Conservation (phyloP, 139 green algal species). For the Medakamo hakoo region DNA sequence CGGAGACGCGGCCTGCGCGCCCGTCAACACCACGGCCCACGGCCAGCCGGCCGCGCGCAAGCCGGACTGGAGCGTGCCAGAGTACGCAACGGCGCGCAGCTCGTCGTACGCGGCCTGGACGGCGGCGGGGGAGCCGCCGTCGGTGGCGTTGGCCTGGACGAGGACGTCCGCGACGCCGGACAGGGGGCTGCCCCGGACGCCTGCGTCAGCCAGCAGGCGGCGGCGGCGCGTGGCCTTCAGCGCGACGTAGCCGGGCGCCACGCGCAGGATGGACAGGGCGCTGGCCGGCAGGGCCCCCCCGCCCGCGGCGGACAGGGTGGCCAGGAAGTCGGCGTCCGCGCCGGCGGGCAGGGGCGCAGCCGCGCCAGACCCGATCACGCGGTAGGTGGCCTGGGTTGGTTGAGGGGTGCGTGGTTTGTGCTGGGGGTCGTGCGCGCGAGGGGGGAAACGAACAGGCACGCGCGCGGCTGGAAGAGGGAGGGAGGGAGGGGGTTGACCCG, state of each 20-base stretch:
- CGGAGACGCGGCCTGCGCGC: too few species aligned
- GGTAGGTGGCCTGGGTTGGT: background rate
- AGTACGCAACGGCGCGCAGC: background rate
- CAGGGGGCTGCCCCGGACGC: too few species aligned
- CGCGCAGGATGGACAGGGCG: background rate
- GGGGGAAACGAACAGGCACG: too few species aligned
- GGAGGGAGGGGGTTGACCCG: too few species aligned
- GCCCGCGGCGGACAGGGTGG: background rate
- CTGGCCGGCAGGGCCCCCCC: background rate
- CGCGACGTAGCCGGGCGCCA: background rate
- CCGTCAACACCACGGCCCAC: background rate
- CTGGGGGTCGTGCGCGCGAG: too few species aligned
- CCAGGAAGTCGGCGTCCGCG: background rate
- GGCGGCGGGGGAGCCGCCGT: background rate
- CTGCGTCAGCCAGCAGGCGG: background rate
- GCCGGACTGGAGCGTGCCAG: background rate
- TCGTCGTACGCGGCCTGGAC: background rate
- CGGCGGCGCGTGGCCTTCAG: background rate
- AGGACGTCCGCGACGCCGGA: background rate
- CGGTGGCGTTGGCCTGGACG: background rate
- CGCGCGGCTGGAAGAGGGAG: too few species aligned
- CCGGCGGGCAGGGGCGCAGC: background rate
- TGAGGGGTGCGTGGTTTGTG: too few species aligned
- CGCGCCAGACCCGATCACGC: background rate
- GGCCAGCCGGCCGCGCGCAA: background rate